Percentiles rank a stretch among this genome's conserved stretches.
phyloP scores from a whole-genome alignment of 495 filamentous ascomycete genomes.

The Penicillium crystallinum region DNA sequence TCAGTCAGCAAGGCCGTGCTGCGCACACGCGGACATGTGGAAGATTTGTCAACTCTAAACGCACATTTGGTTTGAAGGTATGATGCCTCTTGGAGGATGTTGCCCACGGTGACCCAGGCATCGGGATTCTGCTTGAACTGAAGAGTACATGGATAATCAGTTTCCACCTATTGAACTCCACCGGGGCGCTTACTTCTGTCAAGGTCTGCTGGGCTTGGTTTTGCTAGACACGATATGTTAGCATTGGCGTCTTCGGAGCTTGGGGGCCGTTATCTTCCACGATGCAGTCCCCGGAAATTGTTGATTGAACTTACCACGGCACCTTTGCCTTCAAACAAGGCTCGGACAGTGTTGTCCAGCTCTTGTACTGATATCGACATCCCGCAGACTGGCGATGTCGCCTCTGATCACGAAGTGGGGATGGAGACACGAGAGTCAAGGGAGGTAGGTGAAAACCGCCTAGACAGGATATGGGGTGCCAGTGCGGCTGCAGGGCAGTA shows the following conservation, averaged over 20 bases:
- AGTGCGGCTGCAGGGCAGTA: slow-evolving; percentile 9
- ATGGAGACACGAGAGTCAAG: slow-evolving; percentile 14
- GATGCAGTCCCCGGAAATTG: too few relatives aligned
- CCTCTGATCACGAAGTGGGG: slow-evolving; percentile 20
- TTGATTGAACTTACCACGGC: slow-evolving; percentile 60
- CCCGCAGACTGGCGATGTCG: slow-evolving; percentile 32
- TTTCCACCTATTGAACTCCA: not conserved
- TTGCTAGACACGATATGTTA: slow-evolving; percentile 59
- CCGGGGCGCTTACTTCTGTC: slow-evolving; percentile 68
- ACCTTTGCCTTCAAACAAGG: slow-evolving; percentile 94
- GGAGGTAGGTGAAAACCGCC: slow-evolving; percentile 1
- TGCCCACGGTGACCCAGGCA: slow-evolving; percentile 94
- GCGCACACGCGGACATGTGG: not conserved
- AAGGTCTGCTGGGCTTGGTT: slow-evolving; percentile 90
- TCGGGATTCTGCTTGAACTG: slow-evolving; percentile 99
- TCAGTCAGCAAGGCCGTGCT: slow-evolving; percentile 40
- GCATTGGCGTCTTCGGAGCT: slow-evolving; percentile 1
- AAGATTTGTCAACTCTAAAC: slow-evolving; percentile 20
- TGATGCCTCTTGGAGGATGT: slow-evolving; percentile 83
- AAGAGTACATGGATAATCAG: not conserved
- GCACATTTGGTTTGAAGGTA: slow-evolving; percentile 96
- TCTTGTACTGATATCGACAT: slow-evolving; percentile 79
- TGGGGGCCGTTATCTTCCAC: too few relatives aligned
- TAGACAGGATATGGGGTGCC: slow-evolving; percentile 6
- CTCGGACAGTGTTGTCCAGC: slow-evolving; percentile 89